phyloP scores from a whole-genome alignment of 331 rosid species.

The Telfairia occidentalis region DNA sequence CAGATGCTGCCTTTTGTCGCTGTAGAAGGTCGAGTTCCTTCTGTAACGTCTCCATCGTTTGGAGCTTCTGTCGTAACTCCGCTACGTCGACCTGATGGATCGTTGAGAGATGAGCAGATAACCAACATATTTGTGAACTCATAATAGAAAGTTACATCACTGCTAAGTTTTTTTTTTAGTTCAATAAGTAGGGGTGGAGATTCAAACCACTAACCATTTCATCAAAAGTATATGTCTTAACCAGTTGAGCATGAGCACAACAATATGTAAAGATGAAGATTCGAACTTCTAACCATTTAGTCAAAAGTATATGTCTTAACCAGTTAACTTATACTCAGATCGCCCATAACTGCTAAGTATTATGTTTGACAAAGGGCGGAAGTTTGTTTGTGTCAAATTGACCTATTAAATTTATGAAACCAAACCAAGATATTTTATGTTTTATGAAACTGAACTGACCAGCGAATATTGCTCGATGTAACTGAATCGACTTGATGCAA shows the following conservation, averaged over 20 bases:
- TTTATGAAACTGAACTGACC: background rate
- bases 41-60: constrained; percentile 66
- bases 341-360: background rate
- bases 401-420: too few relatives aligned
- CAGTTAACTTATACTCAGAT: too few relatives aligned
- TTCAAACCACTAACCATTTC: too few relatives aligned
- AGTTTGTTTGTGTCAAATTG: background rate
- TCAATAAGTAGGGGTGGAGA: too few relatives aligned
- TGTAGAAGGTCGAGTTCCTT: constrained; percentile 89
- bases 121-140: background rate
- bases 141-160: background rate
- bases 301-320: too few relatives aligned
- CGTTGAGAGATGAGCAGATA: constrained; percentile 12
- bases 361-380: background rate
- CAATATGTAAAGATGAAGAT: too few relatives aligned
- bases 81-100: constrained; percentile 70
- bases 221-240: too few relatives aligned
- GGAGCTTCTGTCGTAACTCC: constrained; percentile 86
- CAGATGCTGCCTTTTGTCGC: constrained; percentile 81
- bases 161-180: too few relatives aligned
- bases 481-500: background rate
- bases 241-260: too few relatives aligned
- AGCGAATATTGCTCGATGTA: background rate
- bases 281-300: too few relatives aligned
- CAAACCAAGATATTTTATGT: too few relatives aligned